Conservation (phyloP, 768 basidiomycete genomes). For the Leccinellum albellum region DNA sequence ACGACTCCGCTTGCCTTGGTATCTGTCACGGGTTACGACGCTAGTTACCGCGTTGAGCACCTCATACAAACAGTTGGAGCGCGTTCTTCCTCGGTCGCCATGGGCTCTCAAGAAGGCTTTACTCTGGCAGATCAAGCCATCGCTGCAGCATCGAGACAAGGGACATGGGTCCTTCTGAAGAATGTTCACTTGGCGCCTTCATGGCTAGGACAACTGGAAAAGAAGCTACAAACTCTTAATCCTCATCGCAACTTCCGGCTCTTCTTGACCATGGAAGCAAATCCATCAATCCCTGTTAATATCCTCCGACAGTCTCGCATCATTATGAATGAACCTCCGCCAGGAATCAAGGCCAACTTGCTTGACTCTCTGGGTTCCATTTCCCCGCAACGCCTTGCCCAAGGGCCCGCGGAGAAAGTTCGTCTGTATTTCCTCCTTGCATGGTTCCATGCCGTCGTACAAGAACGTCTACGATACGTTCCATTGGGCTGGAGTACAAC, state of each 20-base stretch:
- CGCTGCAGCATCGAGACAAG: conserved; percentile 84
- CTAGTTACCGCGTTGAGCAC: conserved; percentile 93
- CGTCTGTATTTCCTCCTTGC: conserved; percentile 94
- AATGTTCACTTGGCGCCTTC: conserved; percentile 95
- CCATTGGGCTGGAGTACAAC: conserved; percentile 96
- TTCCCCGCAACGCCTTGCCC: conserved; percentile 61
- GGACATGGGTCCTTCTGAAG: conserved; percentile 95
- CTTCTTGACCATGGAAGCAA: conserved; percentile 98
- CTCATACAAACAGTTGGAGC: conserved; percentile 74
- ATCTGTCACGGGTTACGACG: conserved; percentile 95
- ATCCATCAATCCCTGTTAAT: conserved; percentile 91
- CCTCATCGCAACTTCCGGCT: conserved; percentile 91
- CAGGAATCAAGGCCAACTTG: conserved; percentile 94
- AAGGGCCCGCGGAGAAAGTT: conserved; percentile 90
- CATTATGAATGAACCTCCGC: conserved; percentile 98
- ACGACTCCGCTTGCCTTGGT: conserved; percentile 84
- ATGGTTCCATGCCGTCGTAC: conserved; percentile 98
- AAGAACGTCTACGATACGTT: conserved; percentile 93
- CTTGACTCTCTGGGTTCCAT: conserved; percentile 84
- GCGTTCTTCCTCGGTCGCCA: conserved; percentile 86
- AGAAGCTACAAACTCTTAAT: conserved; percentile 89
- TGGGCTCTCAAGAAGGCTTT: conserved; percentile 99
- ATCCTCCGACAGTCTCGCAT: conserved; percentile 94
- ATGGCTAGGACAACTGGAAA: conserved; percentile 95
- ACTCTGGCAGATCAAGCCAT: conserved; percentile 95